Conservation (phyloP, 2,329 filamentous ascomycete genomes). For the Fusarium sp. region DNA sequence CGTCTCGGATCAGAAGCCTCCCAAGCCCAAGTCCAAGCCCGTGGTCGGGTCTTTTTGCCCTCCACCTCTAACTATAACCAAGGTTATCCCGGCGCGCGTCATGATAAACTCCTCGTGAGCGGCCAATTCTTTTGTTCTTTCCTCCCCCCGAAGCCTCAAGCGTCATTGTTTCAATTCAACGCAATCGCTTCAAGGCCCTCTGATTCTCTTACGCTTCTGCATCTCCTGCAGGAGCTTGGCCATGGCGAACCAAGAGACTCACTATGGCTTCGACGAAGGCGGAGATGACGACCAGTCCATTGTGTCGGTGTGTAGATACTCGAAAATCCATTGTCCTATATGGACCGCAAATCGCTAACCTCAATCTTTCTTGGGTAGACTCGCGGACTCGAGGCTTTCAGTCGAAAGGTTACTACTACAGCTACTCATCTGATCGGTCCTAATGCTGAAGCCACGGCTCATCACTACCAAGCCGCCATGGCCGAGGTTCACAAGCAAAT, state of each 20-base stretch:
- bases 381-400: constrained; percentile 89
- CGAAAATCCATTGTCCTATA: constrained; percentile 33
- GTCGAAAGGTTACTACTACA: constrained; percentile 93
- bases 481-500: constrained; percentile 90
- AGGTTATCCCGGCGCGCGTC: constrained; percentile 46
- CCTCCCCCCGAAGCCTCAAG: constrained; percentile 22
- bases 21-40: constrained; percentile 28
- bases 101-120: constrained; percentile 45
- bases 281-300: constrained; percentile 62
- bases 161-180: constrained; percentile 25
- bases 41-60: constrained; percentile 30
- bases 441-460: constrained; percentile 61
- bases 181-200: constrained; percentile 30
- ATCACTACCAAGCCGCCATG: constrained; percentile 88
- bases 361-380: constrained; percentile 64
- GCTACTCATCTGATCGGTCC: constrained; percentile 88
- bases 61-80: constrained; percentile 31
- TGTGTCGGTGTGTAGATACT: constrained; percentile 52
- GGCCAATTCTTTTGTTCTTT: constrained; percentile 40
- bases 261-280: constrained; percentile 59
- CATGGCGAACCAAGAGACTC: constrained; percentile 58
- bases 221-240: constrained; percentile 45
- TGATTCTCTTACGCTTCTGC: constrained; percentile 40
- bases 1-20: constrained; percentile 37
- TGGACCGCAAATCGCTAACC: constrained; percentile 31